Percentiles rank a stretch among this genome's conserved stretches.
These are phyloP conservation scores for Hypoxylon fuscum DNA, from an alignment of 495 filamentous ascomycete genomes.

Conservation along the genomic window DNA sequence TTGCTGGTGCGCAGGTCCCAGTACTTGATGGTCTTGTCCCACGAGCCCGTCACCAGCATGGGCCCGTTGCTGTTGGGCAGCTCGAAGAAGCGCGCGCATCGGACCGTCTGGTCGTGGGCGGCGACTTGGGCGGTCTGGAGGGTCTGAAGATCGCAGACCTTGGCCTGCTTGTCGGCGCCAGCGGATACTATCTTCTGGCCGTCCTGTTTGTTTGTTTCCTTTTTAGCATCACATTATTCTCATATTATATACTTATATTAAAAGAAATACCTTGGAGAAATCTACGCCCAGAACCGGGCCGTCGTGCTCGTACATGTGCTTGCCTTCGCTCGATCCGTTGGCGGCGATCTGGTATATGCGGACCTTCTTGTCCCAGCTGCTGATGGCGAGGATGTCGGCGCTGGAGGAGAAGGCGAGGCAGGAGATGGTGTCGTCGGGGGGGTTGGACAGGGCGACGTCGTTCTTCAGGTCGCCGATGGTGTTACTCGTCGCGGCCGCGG, in stretches of 20 bases:
- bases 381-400: slow-evolving; percentile 80
- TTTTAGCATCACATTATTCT: slow-evolving; percentile 23
- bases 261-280: slow-evolving; percentile 76
- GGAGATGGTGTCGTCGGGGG: slow-evolving; percentile 87
- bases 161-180: slow-evolving; percentile 79
- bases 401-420: slow-evolving; percentile 83
- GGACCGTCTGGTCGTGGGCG: slow-evolving; percentile 77
- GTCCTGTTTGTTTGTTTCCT: slow-evolving; percentile 52
- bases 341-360: slow-evolving; percentile 88
- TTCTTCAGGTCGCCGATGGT: slow-evolving; percentile 91
- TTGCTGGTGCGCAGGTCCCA: slow-evolving; percentile 78
- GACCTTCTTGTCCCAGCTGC: slow-evolving; percentile 94
- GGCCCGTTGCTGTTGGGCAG: slow-evolving; percentile 59
- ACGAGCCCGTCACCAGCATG: slow-evolving; percentile 83
- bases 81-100: slow-evolving; percentile 75
- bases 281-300: slow-evolving; percentile 79
- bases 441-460: slow-evolving; percentile 78
- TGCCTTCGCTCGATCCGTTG: slow-evolving; percentile 75
- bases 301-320: slow-evolving; percentile 80
- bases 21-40: slow-evolving; percentile 92
- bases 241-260: not conserved
- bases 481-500: slow-evolving; percentile 58
- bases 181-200: slow-evolving; percentile 73
- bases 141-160: slow-evolving; percentile 74
- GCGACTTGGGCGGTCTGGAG: slow-evolving; percentile 69